Base-by-base conservation (phyloP, 2,329 filamentous ascomycete genomes). In the Beauveria sp. region DNA sequence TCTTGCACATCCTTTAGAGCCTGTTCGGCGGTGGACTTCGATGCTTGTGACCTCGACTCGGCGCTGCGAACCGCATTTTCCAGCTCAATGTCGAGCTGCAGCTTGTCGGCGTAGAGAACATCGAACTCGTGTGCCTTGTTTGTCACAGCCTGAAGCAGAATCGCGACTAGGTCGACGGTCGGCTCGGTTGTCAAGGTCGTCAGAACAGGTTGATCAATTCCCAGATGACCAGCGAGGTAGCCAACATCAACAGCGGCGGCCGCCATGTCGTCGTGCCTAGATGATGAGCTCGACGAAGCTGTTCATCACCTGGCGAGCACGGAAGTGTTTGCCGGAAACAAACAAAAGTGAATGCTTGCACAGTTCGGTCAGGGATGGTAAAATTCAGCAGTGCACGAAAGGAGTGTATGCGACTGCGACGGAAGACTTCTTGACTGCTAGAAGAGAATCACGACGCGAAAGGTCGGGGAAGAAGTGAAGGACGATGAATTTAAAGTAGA, bases 81-180 rank as follows among this genome's bases (percentile, higher is more conserved):
- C 8, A 98, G 83, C 78, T 98, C 93, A 50, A 99, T 95, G 69
- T 96, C 91, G 51, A 90, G 79, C 67, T 91, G 88, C 50, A 97
- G 82, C 77, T 97, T 98, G 66, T 96, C 90, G 10, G 93, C 88
- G 68, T 88, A 91, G 46, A 96, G 77, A 45, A 86, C 83, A 71
- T 96, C 91, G 68, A 85, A 88, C 69, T 96, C 91, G 68, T 87
- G 89, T 42, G 90, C 91, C 73, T 95, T 96, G 34, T 79, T 78
- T 26, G 87, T 83, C 58, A 98, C 84, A 28, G 89, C 87, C 64
- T 85, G 80, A 46, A 99, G 82, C 58, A 99, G 80, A 47, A 84
- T 79, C 62, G 84, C 82, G 66, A 97, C 89, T 28, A 96, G 85
- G 14, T 96, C 91, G 65, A 82, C 78, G 3, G 92, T 97, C 54